phyloP scores from a whole-genome alignment of 2,329 filamentous ascomycete genomes.

The Aspergillus nomiae region DNA sequence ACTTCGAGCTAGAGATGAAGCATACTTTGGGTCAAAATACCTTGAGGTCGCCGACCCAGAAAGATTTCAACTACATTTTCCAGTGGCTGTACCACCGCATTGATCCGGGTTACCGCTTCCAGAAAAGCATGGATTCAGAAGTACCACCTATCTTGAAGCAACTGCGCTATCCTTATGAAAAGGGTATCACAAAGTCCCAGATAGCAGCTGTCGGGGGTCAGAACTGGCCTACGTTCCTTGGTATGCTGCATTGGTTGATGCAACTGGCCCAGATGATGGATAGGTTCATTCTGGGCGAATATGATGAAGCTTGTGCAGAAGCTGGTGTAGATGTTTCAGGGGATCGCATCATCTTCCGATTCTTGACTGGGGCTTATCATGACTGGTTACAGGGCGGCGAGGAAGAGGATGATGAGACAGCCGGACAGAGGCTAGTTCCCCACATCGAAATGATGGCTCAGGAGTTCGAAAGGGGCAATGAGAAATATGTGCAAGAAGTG shows the following conservation, averaged over 20 bases:
- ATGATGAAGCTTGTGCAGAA: constrained; percentile 88
- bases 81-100: constrained; percentile 97
- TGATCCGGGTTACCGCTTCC: constrained; percentile 89
- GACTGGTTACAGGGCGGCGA: constrained; percentile 94
- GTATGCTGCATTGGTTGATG: constrained; percentile 98
- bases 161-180: constrained; percentile 90
- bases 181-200: constrained; percentile 94
- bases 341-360: constrained; percentile 92
- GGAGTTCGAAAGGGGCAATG: constrained; percentile 83
- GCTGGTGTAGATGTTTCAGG: constrained; percentile 83
- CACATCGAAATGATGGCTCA: constrained; percentile 86
- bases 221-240: constrained; percentile 95
- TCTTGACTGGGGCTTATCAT: constrained; percentile 83
- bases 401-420: constrained; percentile 82
- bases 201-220: constrained; percentile 93
- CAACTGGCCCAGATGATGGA: constrained; percentile 94
- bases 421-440: constrained; percentile 74
- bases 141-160: constrained; percentile 91
- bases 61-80: constrained; percentile 97
- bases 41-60: constrained; percentile 91
- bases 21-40: constrained; percentile 88
- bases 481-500: constrained; percentile 80
- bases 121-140: constrained; percentile 93
- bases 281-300: constrained; percentile 73
- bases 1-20: constrained; percentile 98